Evolutionary conservation across 2,329 filamentous ascomycete species (phyloP).

Genomic region (Ceratocystis cacaofunesta): DNA sequence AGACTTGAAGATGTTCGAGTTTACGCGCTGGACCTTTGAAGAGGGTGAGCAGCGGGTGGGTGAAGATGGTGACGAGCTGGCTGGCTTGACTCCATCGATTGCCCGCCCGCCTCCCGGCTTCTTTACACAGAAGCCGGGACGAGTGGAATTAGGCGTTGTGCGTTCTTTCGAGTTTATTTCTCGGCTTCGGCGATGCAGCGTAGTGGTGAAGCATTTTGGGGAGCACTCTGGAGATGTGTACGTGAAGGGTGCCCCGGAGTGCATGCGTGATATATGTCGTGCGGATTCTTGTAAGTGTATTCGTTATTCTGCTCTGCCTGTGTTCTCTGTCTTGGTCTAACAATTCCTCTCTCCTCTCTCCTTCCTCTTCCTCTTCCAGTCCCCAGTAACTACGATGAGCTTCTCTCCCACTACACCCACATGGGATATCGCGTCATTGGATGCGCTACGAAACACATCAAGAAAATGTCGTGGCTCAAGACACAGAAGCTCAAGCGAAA

Average conservation of each 20-base stretch:
- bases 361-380: constrained; percentile 31
- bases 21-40: constrained; percentile 82
- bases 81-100: constrained; percentile 70
- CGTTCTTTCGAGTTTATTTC: constrained; percentile 92
- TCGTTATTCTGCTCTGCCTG: background rate
- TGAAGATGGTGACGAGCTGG: constrained; percentile 58
- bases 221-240: constrained; percentile 73
- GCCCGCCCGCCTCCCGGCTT: constrained; percentile 52
- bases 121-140: constrained; percentile 10
- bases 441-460: constrained; percentile 77
- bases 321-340: background rate
- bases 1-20: constrained; percentile 97
- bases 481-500: constrained; percentile 82
- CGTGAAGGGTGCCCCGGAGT: constrained; percentile 93
- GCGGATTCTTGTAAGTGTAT: constrained; percentile 55
- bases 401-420: constrained; percentile 82
- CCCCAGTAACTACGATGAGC: constrained; percentile 76
- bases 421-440: constrained; percentile 93
- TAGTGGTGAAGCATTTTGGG: constrained; percentile 79
- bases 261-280: constrained; percentile 84
- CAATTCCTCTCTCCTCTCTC: background rate
- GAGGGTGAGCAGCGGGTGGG: constrained; percentile 63
- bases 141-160: constrained; percentile 67
- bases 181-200: constrained; percentile 79
- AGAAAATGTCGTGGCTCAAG: constrained; percentile 83